Evolutionary conservation across 2,329 filamentous ascomycete species (phyloP).

Genomic region (Microdochium bolleyi): DNA sequence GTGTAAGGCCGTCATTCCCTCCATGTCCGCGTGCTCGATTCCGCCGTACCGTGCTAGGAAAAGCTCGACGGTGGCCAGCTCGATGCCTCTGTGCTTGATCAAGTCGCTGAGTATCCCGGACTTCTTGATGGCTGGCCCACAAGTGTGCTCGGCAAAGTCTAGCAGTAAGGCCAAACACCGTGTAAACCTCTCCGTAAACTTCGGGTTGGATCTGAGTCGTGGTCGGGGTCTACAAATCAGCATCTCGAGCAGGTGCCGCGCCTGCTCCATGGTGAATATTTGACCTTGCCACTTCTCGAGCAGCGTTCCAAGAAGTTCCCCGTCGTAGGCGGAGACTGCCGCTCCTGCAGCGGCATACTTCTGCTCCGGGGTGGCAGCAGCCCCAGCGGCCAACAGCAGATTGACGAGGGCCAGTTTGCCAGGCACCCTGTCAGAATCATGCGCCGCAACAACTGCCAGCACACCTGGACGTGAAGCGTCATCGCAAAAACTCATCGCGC

Average conservation of each 20-base stretch:
- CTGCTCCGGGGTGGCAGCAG: not conserved
- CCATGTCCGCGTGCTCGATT: not conserved
- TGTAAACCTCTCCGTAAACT: not conserved
- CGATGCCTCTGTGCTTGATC: not conserved
- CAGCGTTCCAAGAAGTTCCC: no score
- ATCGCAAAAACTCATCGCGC: not conserved
- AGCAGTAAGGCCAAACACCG: not conserved
- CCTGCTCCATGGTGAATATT: no score
- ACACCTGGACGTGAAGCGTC: no score
- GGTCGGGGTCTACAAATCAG: no score
- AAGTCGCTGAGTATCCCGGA: not conserved
- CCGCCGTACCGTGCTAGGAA: not conserved
- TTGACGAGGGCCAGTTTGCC: not conserved
- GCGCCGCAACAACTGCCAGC: not conserved
- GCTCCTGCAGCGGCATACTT: not conserved
- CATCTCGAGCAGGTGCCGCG: no score
- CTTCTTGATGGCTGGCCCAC: not conserved
- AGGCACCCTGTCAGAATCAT: not conserved
- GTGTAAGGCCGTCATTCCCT: not conserved
- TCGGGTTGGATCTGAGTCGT: no score
- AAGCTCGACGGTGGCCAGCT: not conserved
- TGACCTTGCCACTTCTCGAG: no score
- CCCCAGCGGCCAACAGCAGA: not conserved
- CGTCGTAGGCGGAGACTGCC: not conserved
- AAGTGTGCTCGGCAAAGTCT: not conserved